Base-by-base conservation (phyloP, 805 yeast species). In the Kregervanrija delftensis region DNA sequence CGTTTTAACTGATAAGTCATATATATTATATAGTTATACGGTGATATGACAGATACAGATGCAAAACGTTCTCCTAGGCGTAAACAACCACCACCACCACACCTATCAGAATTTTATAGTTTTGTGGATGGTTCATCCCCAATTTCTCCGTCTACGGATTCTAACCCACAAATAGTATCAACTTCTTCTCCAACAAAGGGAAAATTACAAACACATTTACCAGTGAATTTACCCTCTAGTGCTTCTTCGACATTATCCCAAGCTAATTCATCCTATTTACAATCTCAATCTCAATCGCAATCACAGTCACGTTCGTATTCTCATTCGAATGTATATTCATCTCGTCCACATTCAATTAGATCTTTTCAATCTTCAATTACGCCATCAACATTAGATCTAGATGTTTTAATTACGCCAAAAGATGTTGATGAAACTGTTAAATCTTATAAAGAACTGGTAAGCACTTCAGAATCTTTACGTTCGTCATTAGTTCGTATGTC, bases 31-130 rank as follows among this genome's bases (percentile, higher is more conserved):
- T 6, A 22, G 28, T 22, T 22, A 2, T 5, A 22, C 6, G 6
- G 8, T 6, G 28, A 22, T 22, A 22, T 22, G 28, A 22, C 28
- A 6, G 28, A 22, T 22, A 22, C 28, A 22, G 28, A 22, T 22
- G 28, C 28, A 22, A 22, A 22, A 22, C 6, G 28, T 2, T 22
- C 28, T 22, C 28, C 28, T 22, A 22, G 28, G 28, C 28, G 28
- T 22, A 22, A 22, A 6, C 12, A 32, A 32, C 44, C 45, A 34
- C 73, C 74, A 2, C 76, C 77, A 8, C 66, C 79, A 30, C 86
- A 80, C 58, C 60, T 80, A 34, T 71, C 82, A 3, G 86, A 80
- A 58, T 80, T 80, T 57, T 74, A 75, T 53, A 67, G 79, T 3
- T 72, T 71, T 49, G 74, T 78, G 46, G 70, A 73, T 49, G 66